phyloP scores from a whole-genome alignment of 73 alveolate species.

The Uronychia setigera region DNA sequence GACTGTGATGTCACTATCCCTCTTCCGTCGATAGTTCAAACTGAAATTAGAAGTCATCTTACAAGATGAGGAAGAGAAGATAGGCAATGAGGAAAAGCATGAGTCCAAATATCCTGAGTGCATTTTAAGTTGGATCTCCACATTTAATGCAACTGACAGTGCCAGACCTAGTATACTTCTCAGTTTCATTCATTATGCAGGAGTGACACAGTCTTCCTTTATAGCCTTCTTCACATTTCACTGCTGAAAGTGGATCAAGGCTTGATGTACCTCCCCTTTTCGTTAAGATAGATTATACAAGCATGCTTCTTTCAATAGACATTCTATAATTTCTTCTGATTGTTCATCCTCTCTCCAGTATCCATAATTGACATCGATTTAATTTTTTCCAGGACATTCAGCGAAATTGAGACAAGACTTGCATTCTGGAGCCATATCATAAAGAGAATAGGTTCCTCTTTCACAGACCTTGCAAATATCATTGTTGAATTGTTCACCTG shows the following conservation, averaged over 20 bases:
- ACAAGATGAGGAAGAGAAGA: not conserved
- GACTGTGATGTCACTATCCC: not conserved
- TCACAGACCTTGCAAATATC: not conserved
- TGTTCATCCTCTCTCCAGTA: not conserved
- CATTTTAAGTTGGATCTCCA: not conserved
- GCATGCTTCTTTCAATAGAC: not conserved
- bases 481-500: not conserved
- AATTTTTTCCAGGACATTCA: not conserved
- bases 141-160: not conserved
- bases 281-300: not conserved
- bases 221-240: not conserved
- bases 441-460: not conserved
- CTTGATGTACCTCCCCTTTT: not conserved
- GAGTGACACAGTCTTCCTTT: not conserved
- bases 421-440: not conserved
- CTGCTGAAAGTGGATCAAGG: not conserved
- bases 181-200: conserved; percentile 5
- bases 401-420: not conserved
- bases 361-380: not conserved
- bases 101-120: not conserved
- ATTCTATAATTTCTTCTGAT: not conserved
- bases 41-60: not conserved
- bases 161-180: not conserved
- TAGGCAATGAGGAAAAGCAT: not conserved
- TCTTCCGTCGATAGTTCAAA: not conserved